Evolutionary conservation across 139 green algal species (phyloP).

Genomic region (Raphidocelis subcapitata): DNA sequence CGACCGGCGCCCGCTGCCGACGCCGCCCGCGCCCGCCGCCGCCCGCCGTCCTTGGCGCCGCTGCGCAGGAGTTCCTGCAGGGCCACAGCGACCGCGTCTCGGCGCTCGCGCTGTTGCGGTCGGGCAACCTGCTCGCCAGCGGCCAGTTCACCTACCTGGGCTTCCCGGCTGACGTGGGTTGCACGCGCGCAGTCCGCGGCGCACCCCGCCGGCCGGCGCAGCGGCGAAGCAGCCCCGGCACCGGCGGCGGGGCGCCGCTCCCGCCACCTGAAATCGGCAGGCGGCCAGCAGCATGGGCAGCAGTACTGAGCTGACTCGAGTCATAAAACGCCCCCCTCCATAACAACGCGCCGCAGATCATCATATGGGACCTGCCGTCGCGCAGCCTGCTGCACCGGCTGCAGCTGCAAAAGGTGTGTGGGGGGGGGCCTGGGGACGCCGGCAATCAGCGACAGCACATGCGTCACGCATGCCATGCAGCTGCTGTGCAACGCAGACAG

Average conservation of each 20-base stretch:
- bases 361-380: constrained; percentile 81
- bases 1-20: no score
- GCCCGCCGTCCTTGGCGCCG: no score
- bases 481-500: background rate
- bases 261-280: no score
- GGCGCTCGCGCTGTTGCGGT: constrained; percentile 66
- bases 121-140: constrained; percentile 73
- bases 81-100: constrained; percentile 73
- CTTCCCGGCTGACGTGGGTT: constrained; percentile 68
- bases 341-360: no score
- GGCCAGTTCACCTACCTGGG: constrained; percentile 86
- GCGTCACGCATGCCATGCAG: background rate
- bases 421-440: no score
- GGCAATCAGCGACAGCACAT: no score
- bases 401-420: constrained; percentile 77
- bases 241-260: no score
- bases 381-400: constrained; percentile 66
- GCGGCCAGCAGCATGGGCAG: background rate
- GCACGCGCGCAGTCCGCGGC: no score
- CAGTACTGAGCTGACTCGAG: constrained; percentile 8
- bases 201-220: no score
- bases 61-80: constrained; percentile 53
- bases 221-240: no score
- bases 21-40: constrained; percentile 31
- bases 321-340: no score